Conservation (phyloP, 2,329 filamentous ascomycete species). For the Sporothrix sp. region DNA sequence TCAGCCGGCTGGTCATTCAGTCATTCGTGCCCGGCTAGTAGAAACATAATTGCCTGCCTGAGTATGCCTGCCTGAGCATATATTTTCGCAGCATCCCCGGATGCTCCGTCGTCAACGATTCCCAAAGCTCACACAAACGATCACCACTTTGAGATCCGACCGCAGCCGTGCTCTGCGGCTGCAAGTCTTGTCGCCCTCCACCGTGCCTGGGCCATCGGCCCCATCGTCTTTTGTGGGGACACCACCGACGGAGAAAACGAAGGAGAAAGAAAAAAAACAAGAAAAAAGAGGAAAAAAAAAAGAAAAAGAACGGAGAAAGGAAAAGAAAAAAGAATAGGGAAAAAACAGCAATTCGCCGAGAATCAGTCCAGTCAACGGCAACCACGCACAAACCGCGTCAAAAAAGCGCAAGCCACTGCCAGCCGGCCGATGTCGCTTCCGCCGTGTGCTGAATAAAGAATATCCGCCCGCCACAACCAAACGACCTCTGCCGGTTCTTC, state of each 20-base stretch:
- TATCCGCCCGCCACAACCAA: background rate
- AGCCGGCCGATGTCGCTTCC: slow-evolving; percentile 9
- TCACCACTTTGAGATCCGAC: background rate
- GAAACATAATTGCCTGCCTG: too few relatives aligned
- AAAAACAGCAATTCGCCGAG: background rate
- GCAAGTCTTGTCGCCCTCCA: background rate
- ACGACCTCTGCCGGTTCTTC: background rate
- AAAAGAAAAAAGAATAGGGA: background rate
- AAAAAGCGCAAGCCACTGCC: background rate
- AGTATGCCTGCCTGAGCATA: background rate
- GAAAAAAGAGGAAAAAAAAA: background rate
- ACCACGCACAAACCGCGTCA: background rate
- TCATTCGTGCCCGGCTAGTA: too few relatives aligned
- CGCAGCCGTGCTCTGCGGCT: background rate
- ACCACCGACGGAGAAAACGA: background rate
- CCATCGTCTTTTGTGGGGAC: slow-evolving; percentile 10
- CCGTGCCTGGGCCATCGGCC: background rate
- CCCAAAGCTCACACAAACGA: background rate
- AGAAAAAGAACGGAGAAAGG: background rate
- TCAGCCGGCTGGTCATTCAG: too few relatives aligned
- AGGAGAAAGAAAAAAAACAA: background rate
- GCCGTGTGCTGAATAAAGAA: slow-evolving; percentile 8
- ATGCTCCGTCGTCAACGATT: background rate
- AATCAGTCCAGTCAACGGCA: too few relatives aligned
- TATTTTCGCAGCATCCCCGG: background rate